phyloP scores from a whole-genome alignment of 2,329 filamentous ascomycete genomes.

The Leptographium wingfieldii region DNA sequence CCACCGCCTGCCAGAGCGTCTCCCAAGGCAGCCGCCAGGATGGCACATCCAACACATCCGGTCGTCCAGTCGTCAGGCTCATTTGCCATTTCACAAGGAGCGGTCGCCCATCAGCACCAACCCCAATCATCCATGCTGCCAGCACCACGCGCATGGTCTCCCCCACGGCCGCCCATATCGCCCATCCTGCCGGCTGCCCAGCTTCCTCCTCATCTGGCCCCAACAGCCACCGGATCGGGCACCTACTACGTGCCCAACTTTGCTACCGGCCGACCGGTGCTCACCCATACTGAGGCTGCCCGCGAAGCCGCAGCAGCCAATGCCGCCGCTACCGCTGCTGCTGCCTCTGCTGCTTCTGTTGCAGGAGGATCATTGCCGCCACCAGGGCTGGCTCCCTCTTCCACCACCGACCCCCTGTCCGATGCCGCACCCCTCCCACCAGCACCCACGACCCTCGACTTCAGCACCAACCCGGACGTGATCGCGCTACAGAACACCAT shows the following conservation, averaged over 20 bases:
- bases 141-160: slow-evolving; percentile 27
- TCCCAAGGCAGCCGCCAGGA: not conserved
- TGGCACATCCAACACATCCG: not conserved
- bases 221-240: slow-evolving; percentile 20
- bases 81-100: not conserved
- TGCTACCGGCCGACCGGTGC: slow-evolving; percentile 7
- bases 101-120: not conserved
- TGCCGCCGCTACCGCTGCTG: not conserved
- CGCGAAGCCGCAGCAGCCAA: slow-evolving; percentile 5
- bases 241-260: slow-evolving; percentile 13
- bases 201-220: slow-evolving; percentile 20
- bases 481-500: slow-evolving; percentile 79
- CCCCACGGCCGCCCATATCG: slow-evolving; percentile 37
- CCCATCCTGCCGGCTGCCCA: slow-evolving; percentile 34
- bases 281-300: slow-evolving; percentile 9
- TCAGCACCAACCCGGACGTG: slow-evolving; percentile 65
- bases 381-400: no score
- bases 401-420: not conserved
- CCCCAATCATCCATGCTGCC: not conserved
- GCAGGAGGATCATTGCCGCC: not conserved
- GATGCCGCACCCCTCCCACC: slow-evolving; percentile 23
- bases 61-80: not conserved
- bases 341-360: not conserved
- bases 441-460: slow-evolving; percentile 39
- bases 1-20: not conserved